phyloP scores from a whole-genome alignment of 768 basidiomycete genomes.

The Russula abietina region DNA sequence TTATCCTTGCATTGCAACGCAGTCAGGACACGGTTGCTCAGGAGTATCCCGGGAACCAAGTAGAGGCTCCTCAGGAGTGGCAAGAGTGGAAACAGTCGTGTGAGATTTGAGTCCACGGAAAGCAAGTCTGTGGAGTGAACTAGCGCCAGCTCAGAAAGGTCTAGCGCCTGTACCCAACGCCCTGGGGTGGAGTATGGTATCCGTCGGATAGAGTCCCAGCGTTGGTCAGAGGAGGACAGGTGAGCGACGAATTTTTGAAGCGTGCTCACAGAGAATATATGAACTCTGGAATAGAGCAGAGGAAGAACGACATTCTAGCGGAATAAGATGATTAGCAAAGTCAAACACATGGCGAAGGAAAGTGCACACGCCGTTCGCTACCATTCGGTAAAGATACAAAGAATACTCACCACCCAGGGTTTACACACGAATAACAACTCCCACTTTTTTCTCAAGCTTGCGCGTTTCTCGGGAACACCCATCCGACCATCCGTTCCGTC shows the following conservation, averaged over 20 bases:
- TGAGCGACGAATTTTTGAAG: slow-evolving; percentile 55
- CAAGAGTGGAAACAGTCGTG: slow-evolving; percentile 53
- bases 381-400: not conserved
- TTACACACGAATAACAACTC: slow-evolving; percentile 25
- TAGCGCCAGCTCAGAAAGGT: slow-evolving; percentile 51
- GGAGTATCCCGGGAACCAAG: slow-evolving; percentile 15
- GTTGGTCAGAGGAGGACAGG: slow-evolving; percentile 58
- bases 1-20: slow-evolving; percentile 20
- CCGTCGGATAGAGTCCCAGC: slow-evolving; percentile 84
- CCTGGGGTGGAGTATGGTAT: slow-evolving; percentile 86
- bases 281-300: slow-evolving; percentile 54
- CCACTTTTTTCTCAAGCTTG: slow-evolving; percentile 23
- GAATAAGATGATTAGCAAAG: not conserved
- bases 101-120: slow-evolving; percentile 56
- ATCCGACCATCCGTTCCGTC: slow-evolving; percentile 18
- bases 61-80: slow-evolving; percentile 26
- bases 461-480: slow-evolving; percentile 12
- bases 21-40: slow-evolving; percentile 18
- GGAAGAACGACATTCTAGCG: slow-evolving; percentile 60
- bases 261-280: slow-evolving; percentile 37
- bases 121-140: slow-evolving; percentile 43
- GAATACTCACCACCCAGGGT: slow-evolving; percentile 22
- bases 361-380: not conserved
- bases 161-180: slow-evolving; percentile 74
- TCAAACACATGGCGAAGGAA: slow-evolving; percentile 7